A percentile compares a stretch with the other conserved stretches of the same genome.
Evolutionary conservation across 305 asterid species (phyloP).

Genomic region (Striga hermonthica): DNA sequence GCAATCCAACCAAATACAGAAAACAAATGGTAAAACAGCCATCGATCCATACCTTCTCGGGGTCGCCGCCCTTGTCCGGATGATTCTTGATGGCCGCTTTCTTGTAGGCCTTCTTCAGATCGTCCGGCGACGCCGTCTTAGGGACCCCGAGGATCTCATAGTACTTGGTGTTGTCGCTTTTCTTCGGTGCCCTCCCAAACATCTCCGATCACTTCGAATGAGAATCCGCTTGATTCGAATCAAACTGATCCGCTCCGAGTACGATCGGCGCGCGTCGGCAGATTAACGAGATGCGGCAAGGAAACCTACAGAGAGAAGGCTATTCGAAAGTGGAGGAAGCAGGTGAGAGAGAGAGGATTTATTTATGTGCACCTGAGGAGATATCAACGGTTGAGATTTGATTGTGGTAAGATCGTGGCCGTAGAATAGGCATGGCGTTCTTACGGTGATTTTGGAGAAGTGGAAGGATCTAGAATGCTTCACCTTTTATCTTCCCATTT

Average conservation of each 20-base stretch:
- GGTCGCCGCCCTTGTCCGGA: conserved; percentile 95
- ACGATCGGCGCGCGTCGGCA: neutral
- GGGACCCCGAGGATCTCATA: conserved; percentile 80
- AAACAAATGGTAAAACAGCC: neutral
- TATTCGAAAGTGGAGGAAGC: neutral
- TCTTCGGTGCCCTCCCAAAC: conserved; percentile 80
- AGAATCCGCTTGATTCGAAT: neutral
- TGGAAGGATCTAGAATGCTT: conserved; percentile 37
- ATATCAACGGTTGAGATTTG: conserved; percentile 32
- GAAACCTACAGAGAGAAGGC: neutral
- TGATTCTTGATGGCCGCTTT: conserved; percentile 91
- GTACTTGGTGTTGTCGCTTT: conserved; percentile 69
- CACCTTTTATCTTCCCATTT: neutral
- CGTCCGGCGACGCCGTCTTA: conserved; percentile 66
- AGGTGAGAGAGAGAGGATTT: neutral
- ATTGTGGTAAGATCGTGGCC: conserved; percentile 17
- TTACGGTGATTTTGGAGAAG: conserved; percentile 5
- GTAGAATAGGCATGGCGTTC: conserved; percentile 23
- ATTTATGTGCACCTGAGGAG: neutral
- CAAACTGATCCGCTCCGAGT: neutral
- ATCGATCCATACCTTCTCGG: conserved; percentile 63
- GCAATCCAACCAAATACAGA: neutral
- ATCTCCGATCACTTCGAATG: conserved; percentile 32
- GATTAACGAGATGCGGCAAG: neutral
- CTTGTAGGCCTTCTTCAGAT: conserved; percentile 81